These are phyloP conservation scores for Clarkia xantiana DNA, from an alignment of 345 rosid species.

Conservation along the genomic window DNA sequence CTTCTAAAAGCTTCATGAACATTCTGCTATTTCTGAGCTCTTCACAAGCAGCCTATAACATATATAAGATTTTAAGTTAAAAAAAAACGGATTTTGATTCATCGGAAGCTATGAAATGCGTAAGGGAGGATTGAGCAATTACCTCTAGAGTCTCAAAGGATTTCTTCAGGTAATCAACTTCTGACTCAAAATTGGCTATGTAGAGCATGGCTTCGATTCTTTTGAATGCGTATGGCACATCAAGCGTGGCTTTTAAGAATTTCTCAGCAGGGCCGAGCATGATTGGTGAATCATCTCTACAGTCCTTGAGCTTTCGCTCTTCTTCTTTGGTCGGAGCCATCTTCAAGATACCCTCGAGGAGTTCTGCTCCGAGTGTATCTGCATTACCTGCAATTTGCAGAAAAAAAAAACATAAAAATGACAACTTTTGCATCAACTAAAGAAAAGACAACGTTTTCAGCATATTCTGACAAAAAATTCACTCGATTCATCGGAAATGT, in stretches of 20 bases:
- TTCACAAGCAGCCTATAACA: conserved; percentile 93
- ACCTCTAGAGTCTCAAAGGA: conserved; percentile 90
- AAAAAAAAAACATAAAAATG: too few relatives aligned
- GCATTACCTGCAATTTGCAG: conserved; percentile 44
- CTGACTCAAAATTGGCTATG: conserved; percentile 75
- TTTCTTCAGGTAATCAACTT: conserved; percentile 70
- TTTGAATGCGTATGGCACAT: conserved; percentile 82
- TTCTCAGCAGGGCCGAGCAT: conserved; percentile 91
- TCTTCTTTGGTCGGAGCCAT: conserved; percentile 96
- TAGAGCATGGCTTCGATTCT: conserved; percentile 85
- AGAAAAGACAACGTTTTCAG: too few relatives aligned
- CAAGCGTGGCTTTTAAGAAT: conserved; percentile 71
- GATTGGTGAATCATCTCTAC: conserved; percentile 57
- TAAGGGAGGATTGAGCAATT: neutral
- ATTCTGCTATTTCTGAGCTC: conserved; percentile 77
- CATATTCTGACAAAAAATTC: too few relatives aligned
- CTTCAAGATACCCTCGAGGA: conserved; percentile 79
- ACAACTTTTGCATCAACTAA: too few relatives aligned
- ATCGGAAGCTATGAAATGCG: too few relatives aligned
- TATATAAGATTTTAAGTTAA: neutral
- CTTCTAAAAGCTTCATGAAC: conserved; percentile 88
- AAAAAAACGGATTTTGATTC: neutral
- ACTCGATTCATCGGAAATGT: too few relatives aligned
- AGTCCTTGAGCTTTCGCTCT: conserved; percentile 71
- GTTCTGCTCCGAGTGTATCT: conserved; percentile 84